Conservation (phyloP, 768 basidiomycete genomes). For the Suillus alpinus region DNA sequence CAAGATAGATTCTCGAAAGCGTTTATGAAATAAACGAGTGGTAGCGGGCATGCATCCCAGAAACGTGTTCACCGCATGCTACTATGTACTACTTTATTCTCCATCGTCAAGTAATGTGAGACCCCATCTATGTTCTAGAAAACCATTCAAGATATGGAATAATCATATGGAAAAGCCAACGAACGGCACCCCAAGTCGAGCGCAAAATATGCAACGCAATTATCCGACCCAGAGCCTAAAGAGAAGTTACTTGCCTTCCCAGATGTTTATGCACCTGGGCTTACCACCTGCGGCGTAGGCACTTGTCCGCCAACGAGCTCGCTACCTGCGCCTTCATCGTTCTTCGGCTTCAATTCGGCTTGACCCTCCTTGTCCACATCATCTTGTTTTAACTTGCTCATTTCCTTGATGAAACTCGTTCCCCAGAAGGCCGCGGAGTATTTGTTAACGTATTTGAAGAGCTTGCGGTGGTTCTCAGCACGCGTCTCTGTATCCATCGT, state of each 20-base stretch:
- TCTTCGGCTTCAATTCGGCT: conserved; percentile 32
- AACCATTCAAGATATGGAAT: conserved; percentile 34
- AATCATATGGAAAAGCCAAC: conserved; percentile 37
- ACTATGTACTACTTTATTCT: conserved; percentile 1
- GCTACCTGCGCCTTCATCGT: conserved; percentile 36
- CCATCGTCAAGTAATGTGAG: conserved; percentile 7
- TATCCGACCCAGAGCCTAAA: conserved; percentile 25
- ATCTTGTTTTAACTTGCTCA: conserved; percentile 56
- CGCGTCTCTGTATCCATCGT: conserved; percentile 80
- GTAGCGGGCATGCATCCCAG: not conserved
- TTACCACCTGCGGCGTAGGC: conserved; percentile 33
- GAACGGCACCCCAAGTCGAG: conserved; percentile 22
- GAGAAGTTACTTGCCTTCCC: conserved; percentile 30
- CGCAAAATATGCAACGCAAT: conserved; percentile 22
- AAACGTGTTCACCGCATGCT: conserved; percentile 1
- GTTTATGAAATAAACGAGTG: not conserved
- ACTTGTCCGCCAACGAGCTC: conserved; percentile 39
- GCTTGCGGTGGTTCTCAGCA: conserved; percentile 91
- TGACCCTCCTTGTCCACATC: conserved; percentile 34
- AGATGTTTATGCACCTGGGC: conserved; percentile 30
- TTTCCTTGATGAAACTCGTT: conserved; percentile 83
- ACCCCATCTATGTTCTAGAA: conserved; percentile 26
- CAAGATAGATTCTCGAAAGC: not conserved
- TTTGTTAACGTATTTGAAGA: conserved; percentile 96
- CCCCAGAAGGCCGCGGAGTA: conserved; percentile 95